Conservation (phyloP, 2,329 filamentous ascomycete species). For the Phialocephala subalpina region DNA sequence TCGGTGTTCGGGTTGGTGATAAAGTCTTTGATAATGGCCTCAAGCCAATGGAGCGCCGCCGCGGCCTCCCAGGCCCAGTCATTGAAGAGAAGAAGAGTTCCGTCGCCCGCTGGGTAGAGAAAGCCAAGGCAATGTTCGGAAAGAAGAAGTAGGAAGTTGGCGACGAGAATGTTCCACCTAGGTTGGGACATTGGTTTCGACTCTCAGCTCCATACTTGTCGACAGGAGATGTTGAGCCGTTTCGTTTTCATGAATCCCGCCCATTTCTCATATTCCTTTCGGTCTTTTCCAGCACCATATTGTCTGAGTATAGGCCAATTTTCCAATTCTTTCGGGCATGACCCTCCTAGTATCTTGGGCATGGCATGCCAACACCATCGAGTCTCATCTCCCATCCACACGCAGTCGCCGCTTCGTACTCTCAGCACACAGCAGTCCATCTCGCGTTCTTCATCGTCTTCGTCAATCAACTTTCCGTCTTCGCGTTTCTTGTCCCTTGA, state of each 20-base stretch:
- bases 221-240: constrained; percentile 90
- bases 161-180: neutral
- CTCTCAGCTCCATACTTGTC: constrained; percentile 72
- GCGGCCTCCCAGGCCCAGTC: neutral
- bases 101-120: neutral
- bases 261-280: constrained; percentile 67
- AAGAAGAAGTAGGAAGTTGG: neutral
- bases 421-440: constrained; percentile 62
- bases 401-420: constrained; percentile 84
- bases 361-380: constrained; percentile 96
- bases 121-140: neutral
- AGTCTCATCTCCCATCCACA: constrained; percentile 86
- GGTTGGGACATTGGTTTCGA: neutral
- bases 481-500: constrained; percentile 57
- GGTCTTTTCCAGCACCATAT: constrained; percentile 46
- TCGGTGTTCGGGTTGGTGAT: neutral
- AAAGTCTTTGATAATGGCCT: neutral
- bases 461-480: constrained; percentile 35
- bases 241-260: constrained; percentile 88
- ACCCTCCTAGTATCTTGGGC: constrained; percentile 81
- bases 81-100: neutral
- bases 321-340: constrained; percentile 77
- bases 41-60: neutral
- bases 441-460: constrained; percentile 38
- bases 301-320: constrained; percentile 70